Conservation (phyloP, 192 early-diverging fungal species). For the Geranomyces michiganensis region DNA sequence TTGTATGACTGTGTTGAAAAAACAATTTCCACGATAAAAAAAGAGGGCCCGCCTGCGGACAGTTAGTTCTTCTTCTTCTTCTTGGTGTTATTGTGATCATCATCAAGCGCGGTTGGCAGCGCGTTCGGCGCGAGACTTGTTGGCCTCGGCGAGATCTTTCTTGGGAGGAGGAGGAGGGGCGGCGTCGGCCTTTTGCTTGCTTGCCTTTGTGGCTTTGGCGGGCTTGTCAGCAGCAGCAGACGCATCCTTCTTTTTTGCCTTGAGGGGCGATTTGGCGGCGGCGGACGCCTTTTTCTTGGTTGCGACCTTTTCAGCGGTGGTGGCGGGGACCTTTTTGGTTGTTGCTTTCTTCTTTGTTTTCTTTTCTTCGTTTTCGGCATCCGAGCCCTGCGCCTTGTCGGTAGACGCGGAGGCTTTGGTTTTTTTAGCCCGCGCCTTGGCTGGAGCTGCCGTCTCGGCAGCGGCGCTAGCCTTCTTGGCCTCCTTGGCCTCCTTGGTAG, state of each 20-base stretch:
- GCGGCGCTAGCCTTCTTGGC: slow-evolving; percentile 16
- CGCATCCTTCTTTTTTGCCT: background rate
- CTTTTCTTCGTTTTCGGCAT: background rate
- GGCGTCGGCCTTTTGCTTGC: background rate
- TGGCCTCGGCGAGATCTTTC: background rate
- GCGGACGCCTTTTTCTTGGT: background rate
- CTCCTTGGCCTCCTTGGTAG: background rate
- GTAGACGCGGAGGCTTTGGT: background rate
- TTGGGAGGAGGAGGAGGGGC: background rate
- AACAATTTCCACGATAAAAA: background rate
- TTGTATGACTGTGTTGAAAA: background rate
- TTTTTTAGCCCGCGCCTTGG: background rate
- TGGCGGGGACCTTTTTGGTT: background rate
- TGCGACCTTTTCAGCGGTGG: background rate
- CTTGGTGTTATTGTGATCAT: too few species aligned
- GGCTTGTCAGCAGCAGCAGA: background rate
- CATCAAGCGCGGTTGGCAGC: slow-evolving; percentile 3
- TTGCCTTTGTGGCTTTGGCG: background rate
- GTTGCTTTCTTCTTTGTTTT: background rate
- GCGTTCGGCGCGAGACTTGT: slow-evolving; percentile 1
- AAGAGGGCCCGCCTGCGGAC: background rate
- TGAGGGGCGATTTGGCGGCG: background rate
- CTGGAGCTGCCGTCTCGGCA: background rate
- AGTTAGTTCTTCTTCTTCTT: too few species aligned
- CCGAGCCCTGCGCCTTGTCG: background rate